phyloP scores from a whole-genome alignment of 2,329 filamentous ascomycete genomes.

The Pochonia chlamydosporia region DNA sequence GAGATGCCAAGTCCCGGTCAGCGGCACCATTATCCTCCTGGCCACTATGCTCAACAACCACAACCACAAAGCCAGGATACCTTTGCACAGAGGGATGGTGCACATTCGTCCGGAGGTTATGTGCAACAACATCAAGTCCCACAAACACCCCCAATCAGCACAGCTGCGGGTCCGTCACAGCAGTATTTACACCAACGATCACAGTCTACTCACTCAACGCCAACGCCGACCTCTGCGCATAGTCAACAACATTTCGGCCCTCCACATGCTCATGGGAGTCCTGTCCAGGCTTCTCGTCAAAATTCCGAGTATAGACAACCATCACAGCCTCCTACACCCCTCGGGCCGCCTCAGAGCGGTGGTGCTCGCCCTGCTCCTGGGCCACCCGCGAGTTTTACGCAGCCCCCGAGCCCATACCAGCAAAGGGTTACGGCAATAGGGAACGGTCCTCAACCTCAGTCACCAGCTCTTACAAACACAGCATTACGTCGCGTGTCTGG shows the following conservation, averaged over 20 bases:
- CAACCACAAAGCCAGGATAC: slow-evolving; percentile 37
- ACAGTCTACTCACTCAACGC: slow-evolving; percentile 52
- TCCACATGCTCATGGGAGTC: slow-evolving; percentile 48
- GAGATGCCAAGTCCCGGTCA: slow-evolving; percentile 45
- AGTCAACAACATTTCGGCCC: slow-evolving; percentile 49
- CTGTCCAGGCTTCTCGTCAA: slow-evolving; percentile 38
- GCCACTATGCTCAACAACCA: slow-evolving; percentile 33
- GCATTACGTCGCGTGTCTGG: slow-evolving; percentile 28
- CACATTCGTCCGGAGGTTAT: slow-evolving; percentile 32
- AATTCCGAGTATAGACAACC: slow-evolving; percentile 38
- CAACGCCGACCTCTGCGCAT: slow-evolving; percentile 58
- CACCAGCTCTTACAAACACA: slow-evolving; percentile 18
- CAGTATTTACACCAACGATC: slow-evolving; percentile 43
- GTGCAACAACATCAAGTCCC: slow-evolving; percentile 33
- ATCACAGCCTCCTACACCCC: slow-evolving; percentile 50
- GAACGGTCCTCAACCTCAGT: slow-evolving; percentile 25
- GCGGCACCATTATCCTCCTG: slow-evolving; percentile 45
- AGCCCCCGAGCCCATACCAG: slow-evolving; percentile 55
- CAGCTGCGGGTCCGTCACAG: slow-evolving; percentile 29
- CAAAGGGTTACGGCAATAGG: slow-evolving; percentile 34
- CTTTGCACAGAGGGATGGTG: slow-evolving; percentile 33
- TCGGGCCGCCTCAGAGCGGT: slow-evolving; percentile 42
- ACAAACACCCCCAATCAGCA: slow-evolving; percentile 45
- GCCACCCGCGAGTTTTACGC: slow-evolving; percentile 37
- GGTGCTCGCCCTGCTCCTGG: slow-evolving; percentile 30